Evolutionary conservation across 768 basidiomycete species (phyloP).

Genomic region (Kwoniella europaea): DNA sequence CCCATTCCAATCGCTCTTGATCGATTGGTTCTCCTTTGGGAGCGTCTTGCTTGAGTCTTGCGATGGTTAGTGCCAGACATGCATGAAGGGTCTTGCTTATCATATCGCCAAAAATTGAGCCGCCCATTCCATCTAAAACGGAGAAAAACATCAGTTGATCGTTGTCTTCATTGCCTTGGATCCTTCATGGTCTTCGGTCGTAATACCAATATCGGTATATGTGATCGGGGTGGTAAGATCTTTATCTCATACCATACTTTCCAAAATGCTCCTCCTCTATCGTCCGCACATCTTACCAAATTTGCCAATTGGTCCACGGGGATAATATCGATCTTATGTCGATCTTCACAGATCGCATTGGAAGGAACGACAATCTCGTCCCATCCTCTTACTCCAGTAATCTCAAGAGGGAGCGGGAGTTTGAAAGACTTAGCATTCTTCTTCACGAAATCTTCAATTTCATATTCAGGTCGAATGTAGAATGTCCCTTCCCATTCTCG

Average conservation of each 20-base stretch:
- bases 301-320: constrained; percentile 36
- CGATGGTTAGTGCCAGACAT: constrained; percentile 76
- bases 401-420: background rate
- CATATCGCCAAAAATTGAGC: constrained; percentile 78
- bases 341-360: constrained; percentile 91
- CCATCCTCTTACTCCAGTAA: constrained; percentile 58
- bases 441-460: background rate
- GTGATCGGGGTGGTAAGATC: background rate
- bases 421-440: constrained; percentile 2
- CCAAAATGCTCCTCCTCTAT: constrained; percentile 58
- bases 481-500: constrained; percentile 2
- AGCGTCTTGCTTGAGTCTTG: constrained; percentile 36
- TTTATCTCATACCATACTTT: constrained; percentile 1
- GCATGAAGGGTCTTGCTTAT: constrained; percentile 83
- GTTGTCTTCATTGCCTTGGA: constrained; percentile 4
- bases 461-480: background rate
- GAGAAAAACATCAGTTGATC: constrained; percentile 82
- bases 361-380: constrained; percentile 78
- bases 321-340: constrained; percentile 72
- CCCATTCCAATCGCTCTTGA: constrained; percentile 16
- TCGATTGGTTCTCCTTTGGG: background rate
- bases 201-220: background rate
- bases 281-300: constrained; percentile 58
- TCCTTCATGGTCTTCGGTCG: constrained; percentile 53
- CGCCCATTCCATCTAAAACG: constrained; percentile 74